A percentile compares a stretch with the other conserved stretches of the same genome.
Conservation (phyloP, 75 land plant species). For the Chamaecyparis obtusa region DNA sequence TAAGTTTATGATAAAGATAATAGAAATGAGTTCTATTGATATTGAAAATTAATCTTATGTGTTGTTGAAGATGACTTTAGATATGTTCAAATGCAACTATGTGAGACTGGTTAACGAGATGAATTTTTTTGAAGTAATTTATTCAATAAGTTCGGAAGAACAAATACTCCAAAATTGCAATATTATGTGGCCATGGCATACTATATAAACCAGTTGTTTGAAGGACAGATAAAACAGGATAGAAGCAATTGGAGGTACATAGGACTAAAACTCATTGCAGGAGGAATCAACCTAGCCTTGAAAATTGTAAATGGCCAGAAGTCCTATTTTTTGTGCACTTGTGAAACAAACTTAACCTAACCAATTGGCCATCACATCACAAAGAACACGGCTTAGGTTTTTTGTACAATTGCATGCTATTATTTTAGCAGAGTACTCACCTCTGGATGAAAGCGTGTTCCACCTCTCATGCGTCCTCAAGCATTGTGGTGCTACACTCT, state of each 20-base stretch:
- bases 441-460: constrained; percentile 91
- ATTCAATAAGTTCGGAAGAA: not conserved
- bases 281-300: too few relatives aligned
- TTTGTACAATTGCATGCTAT: not conserved
- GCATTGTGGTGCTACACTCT: constrained; percentile 95
- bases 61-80: too few relatives aligned
- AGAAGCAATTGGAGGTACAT: not conserved
- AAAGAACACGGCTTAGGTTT: not conserved
- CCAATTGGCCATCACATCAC: not conserved
- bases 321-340: too few relatives aligned
- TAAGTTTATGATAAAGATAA: too few relatives aligned
- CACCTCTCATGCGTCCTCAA: constrained; percentile 97
- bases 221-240: not conserved
- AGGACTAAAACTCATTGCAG: too few relatives aligned
- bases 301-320: too few relatives aligned
- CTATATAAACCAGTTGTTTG: not conserved
- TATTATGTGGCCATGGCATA: not conserved
- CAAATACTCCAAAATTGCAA: not conserved
- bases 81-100: too few relatives aligned
- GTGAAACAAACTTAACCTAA: too few relatives aligned
- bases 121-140: not conserved
- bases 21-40: too few relatives aligned
- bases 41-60: too few relatives aligned
- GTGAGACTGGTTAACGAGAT: not conserved
- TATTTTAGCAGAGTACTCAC: constrained; percentile 19